These are phyloP conservation scores for Podaxis sp. DNA, from an alignment of 768 basidiomycete genomes.

Conservation along the genomic window DNA sequence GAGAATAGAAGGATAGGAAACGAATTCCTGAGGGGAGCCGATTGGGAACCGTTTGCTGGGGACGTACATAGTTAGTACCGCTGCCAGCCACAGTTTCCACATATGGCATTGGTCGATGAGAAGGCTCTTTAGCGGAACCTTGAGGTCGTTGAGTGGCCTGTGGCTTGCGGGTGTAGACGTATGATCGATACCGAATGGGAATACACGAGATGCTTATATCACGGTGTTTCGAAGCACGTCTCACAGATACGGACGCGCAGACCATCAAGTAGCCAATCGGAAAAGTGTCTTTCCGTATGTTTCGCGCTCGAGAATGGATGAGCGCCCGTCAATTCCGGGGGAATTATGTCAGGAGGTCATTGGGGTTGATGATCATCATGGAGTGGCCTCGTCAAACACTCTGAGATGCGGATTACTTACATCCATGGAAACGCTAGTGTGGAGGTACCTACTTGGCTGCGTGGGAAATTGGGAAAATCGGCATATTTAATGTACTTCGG, in stretches of 20 bases:
- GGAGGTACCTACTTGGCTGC: too few relatives aligned
- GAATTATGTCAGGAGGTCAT: background rate
- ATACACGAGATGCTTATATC: background rate
- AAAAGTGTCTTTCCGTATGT: background rate
- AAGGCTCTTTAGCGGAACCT: background rate
- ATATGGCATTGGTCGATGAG: background rate
- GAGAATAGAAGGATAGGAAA: background rate
- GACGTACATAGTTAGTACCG: background rate
- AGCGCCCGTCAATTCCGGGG: background rate
- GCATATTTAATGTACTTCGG: too few relatives aligned
- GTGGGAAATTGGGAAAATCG: too few relatives aligned
- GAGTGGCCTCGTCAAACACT: background rate
- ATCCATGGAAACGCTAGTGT: background rate
- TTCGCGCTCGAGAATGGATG: too few relatives aligned
- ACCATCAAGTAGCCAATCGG: background rate
- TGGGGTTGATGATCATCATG: background rate
- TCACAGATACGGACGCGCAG: background rate
- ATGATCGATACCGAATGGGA: background rate
- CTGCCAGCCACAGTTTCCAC: background rate
- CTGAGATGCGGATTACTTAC: background rate
- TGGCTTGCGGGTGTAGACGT: background rate
- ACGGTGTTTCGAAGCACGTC: background rate
- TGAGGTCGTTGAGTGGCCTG: constrained; percentile 3
- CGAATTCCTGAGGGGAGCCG: background rate
- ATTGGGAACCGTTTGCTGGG: background rate